Conservation (phyloP, 2,329 filamentous ascomycete species). For the Colletotrichum tanaceti region DNA sequence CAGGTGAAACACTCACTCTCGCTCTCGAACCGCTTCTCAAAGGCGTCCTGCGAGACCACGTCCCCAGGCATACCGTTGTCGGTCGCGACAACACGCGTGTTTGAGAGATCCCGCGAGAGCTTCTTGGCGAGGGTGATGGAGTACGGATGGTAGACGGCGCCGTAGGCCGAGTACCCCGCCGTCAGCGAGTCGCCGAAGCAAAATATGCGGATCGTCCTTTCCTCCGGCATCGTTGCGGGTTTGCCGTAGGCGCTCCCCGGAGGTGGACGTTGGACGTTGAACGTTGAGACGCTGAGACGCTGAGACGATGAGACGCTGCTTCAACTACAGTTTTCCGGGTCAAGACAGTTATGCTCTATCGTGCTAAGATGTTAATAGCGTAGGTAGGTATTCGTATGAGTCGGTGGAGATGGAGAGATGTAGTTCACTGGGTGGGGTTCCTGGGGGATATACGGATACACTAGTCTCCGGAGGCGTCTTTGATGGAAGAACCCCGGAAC, state of each 20-base stretch:
- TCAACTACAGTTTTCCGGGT: not conserved
- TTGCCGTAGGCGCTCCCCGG: not conserved
- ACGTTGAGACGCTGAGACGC: too few relatives aligned
- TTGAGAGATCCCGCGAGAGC: slow-evolving; percentile 59
- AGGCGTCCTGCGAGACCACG: slow-evolving; percentile 52
- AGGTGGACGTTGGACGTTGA: not conserved
- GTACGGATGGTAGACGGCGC: slow-evolving; percentile 64
- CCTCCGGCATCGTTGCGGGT: slow-evolving; percentile 16
- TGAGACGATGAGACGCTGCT: too few relatives aligned
- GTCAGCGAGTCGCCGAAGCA: slow-evolving; percentile 76
- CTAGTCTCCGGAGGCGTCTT: not conserved
- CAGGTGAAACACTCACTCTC: slow-evolving; percentile 48
- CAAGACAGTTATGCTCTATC: not conserved
- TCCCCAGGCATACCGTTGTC: slow-evolving; percentile 66
- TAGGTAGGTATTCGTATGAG: not conserved
- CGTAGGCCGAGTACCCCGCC: slow-evolving; percentile 61
- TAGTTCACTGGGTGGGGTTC: not conserved
- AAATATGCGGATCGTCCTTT: slow-evolving; percentile 62
- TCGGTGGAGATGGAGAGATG: not conserved
- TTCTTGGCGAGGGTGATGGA: slow-evolving; percentile 58
- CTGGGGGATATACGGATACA: not conserved
- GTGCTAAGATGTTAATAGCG: not conserved
- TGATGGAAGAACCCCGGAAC: too few relatives aligned
- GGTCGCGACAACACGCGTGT: slow-evolving; percentile 54
- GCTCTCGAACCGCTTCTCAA: slow-evolving; percentile 48